Evolutionary conservation across 202 grass and related monocot genomes (phyloP).

Genomic region (Saccharum hybrid): DNA sequence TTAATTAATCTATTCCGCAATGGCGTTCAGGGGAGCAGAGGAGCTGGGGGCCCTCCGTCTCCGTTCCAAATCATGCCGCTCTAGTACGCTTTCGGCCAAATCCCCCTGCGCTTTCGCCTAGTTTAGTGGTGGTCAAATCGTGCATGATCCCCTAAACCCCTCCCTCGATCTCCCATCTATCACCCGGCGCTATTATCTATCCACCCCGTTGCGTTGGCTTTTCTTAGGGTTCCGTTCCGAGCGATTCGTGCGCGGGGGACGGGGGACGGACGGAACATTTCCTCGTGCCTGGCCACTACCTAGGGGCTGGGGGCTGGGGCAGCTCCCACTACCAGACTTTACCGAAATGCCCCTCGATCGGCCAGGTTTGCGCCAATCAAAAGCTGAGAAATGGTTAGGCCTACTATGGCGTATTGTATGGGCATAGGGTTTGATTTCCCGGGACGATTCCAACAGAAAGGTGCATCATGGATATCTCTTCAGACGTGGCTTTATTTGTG

Average conservation of each 20-base stretch:
- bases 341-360: too few species aligned
- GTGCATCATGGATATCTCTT: constrained; percentile 21
- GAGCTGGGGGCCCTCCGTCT: not conserved
- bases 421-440: constrained; percentile 36
- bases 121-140: constrained; percentile 56
- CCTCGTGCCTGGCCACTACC: constrained; percentile 56
- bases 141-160: constrained; percentile 60
- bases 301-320: not conserved
- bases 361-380: not conserved
- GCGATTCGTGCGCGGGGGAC: constrained; percentile 9
- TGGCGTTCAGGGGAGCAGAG: constrained; percentile 43
- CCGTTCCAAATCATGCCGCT: constrained; percentile 38
- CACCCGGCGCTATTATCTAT: not conserved
- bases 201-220: not conserved
- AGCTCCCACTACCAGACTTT: too few species aligned
- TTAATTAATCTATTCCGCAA: not conserved
- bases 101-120: constrained; percentile 38
- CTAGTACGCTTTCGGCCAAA: constrained; percentile 49
- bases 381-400: not conserved
- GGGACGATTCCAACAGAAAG: constrained; percentile 47
- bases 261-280: constrained; percentile 25
- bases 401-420: constrained; percentile 14
- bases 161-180: constrained; percentile 46
- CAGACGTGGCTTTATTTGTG: not conserved
- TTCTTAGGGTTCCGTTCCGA: not conserved